Evolutionary conservation across 1,284 basidiomycete species (phyloP).

Genomic region (Dichomitus squalens): DNA sequence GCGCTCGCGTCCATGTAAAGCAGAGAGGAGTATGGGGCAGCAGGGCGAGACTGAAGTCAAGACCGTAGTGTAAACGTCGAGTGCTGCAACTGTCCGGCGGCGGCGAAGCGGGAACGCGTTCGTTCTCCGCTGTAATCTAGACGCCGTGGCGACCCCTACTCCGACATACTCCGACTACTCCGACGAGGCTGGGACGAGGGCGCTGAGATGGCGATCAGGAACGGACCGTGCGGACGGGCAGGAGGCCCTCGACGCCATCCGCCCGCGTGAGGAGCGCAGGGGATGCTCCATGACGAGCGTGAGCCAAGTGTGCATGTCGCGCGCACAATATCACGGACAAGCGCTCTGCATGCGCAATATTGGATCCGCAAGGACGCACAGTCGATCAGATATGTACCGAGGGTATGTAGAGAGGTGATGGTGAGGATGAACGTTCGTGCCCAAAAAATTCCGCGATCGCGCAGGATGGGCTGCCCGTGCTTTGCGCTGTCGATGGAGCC

Average conservation of each 20-base stretch:
- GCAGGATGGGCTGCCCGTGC: not conserved
- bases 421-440: constrained; percentile 2
- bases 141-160: not conserved
- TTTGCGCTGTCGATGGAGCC: too few species aligned
- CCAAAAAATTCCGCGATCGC: not conserved
- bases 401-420: not conserved
- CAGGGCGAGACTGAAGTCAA: constrained; percentile 1
- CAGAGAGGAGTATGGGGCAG: not conserved
- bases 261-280: not conserved
- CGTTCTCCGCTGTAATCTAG: constrained; percentile 7
- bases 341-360: not conserved
- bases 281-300: not conserved
- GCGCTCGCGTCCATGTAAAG: constrained; percentile 32
- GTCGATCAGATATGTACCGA: not conserved
- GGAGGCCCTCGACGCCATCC: too few species aligned
- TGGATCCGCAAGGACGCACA: not conserved
- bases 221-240: too few species aligned
- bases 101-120: constrained; percentile 7
- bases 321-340: too few species aligned
- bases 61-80: not conserved
- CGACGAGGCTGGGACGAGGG: not conserved
- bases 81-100: constrained; percentile 4
- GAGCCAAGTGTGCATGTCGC: not conserved
- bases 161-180: too few species aligned
- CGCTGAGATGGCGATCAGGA: not conserved